Evolutionary conservation across 2,329 filamentous ascomycete genomes (phyloP), one percentile per base, ranked within the genome.

Genomic region (Keithomyces neogunnii): DNA sequence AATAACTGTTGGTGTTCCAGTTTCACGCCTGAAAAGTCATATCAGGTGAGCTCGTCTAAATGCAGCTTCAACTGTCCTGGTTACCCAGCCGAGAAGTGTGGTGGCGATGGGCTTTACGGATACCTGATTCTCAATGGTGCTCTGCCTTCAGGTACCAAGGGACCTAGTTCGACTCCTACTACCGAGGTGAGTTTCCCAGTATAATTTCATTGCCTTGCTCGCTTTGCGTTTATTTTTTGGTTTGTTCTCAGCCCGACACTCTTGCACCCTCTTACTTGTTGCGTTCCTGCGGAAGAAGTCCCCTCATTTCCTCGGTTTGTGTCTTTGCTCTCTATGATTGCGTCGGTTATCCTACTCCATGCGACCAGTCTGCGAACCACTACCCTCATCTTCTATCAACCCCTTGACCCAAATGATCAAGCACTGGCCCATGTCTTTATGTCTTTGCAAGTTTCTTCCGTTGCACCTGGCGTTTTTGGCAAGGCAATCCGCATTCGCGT

Each of bases 1-100:
- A 71, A 80, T 33, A 66, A 74, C 48, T 92, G 88, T 63, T 92
- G 86, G 86, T 92, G 88, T 64, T 84, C 85, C 38, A 77, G 89
- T 63, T 83, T 83, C 60, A 74, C 75, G 2, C 88, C 88, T 7
- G 71, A 71, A 47, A 56, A 69, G 33, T 62, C 61, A 26, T 64
- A 63, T 33, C 64, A 72, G 50, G 69, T 74, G 48, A 61, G 69
- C 28, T 65, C 67, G 2, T 57, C 55, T 35, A 59, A 75, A 28
- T 92, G 88, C 67, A 67, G 75, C 56, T 65, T 64, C 0, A 48
- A 67, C 13, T 92, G 88, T 59, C 85, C 86, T 7, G 88, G 86
- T n/a, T 92, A 77, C 62, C 80, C 80, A 0, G 35, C 49, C 1
- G 85, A 91, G 56, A 67, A 72, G 9, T 92, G 88, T 60, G 88